These are phyloP conservation scores for Daldinia bambusicola DNA, from an alignment of 495 filamentous ascomycete species.

Conservation along the genomic window DNA sequence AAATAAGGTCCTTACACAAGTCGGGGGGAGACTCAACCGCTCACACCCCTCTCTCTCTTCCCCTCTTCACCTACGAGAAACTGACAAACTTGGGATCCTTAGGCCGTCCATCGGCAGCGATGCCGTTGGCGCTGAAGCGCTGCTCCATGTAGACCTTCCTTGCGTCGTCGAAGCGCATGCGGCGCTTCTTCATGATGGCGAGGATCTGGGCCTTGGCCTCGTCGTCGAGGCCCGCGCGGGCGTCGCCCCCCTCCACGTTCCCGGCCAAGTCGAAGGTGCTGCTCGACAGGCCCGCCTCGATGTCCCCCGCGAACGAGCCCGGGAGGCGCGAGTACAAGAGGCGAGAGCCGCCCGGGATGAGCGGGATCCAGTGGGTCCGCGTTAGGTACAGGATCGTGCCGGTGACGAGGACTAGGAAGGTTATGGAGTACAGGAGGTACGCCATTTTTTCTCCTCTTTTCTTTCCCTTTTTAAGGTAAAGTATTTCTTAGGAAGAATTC, in stretches of 20 bases:
- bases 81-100: conserved; percentile 95
- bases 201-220: conserved; percentile 80
- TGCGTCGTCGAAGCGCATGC: conserved; percentile 90
- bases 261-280: conserved; percentile 79
- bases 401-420: conserved; percentile 69
- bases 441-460: conserved; percentile 59
- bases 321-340: conserved; percentile 76
- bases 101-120: conserved; percentile 86
- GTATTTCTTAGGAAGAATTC: too few species aligned
- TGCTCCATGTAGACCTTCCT: conserved; percentile 84
- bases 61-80: conserved; percentile 68
- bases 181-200: conserved; percentile 82
- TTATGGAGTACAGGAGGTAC: conserved; percentile 81
- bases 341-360: conserved; percentile 68
- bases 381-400: conserved; percentile 78
- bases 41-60: background rate
- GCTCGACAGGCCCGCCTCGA: conserved; percentile 85
- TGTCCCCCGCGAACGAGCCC: conserved; percentile 77
- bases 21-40: background rate
- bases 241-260: conserved; percentile 82
- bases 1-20: background rate
- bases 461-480: too few species aligned
- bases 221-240: conserved; percentile 81
- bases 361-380: conserved; percentile 76
- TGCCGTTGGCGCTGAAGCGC: conserved; percentile 84